These are phyloP conservation scores for Sechiopsis laciniata DNA, from an alignment of 306 rosid species.

Conservation along the genomic window DNA sequence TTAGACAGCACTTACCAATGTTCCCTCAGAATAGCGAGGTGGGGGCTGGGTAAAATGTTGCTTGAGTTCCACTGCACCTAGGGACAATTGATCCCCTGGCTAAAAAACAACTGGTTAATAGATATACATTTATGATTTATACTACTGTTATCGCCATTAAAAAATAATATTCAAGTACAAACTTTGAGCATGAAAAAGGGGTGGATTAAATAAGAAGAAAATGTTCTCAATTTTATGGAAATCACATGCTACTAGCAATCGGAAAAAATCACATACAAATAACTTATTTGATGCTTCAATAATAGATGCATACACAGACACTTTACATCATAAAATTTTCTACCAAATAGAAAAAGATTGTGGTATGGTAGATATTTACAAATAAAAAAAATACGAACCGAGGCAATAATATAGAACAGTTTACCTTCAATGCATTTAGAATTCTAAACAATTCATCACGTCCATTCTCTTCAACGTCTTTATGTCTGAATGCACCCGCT, in stretches of 20 bases:
- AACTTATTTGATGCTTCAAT: background rate
- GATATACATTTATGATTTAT: background rate
- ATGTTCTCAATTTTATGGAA: background rate
- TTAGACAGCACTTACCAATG: background rate
- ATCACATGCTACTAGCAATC: background rate
- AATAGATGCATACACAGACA: background rate
- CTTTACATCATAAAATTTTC: background rate
- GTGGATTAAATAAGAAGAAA: background rate
- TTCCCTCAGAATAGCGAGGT: slow-evolving; percentile 74
- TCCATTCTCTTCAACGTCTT: slow-evolving; percentile 42
- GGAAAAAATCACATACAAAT: background rate
- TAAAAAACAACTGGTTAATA: slow-evolving; percentile 41
- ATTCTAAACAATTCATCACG: slow-evolving; percentile 40
- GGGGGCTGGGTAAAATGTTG: slow-evolving; percentile 86
- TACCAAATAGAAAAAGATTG: background rate
- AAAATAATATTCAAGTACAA: no score
- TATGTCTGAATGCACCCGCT: slow-evolving; percentile 42
- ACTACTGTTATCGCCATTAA: background rate
- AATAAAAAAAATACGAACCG: background rate
- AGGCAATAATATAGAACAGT: background rate
- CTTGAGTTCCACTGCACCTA: slow-evolving; percentile 45
- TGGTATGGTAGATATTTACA: background rate
- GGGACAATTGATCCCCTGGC: slow-evolving; percentile 52
- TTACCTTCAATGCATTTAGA: slow-evolving; percentile 68
- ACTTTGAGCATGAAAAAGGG: no score